Percentiles rank a stretch among this genome's conserved stretches.
These are phyloP conservation scores for Scedosporium dehoogii DNA, from an alignment of 2,329 filamentous ascomycete species.

Conservation along the genomic window DNA sequence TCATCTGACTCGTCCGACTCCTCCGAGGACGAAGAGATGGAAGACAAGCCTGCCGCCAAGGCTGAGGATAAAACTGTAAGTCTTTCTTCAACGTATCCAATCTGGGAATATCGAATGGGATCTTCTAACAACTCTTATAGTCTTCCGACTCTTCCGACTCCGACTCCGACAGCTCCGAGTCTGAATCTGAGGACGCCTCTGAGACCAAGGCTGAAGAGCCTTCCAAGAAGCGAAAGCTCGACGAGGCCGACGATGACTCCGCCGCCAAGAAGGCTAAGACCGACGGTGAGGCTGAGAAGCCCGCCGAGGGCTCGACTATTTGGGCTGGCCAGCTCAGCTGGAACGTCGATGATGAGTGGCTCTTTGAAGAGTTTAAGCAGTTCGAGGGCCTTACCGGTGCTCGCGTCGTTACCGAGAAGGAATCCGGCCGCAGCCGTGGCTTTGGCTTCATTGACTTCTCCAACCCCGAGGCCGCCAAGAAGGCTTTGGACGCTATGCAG, in stretches of 20 bases:
- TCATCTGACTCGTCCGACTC: slow-evolving; percentile 19
- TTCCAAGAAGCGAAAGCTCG: slow-evolving; percentile 38
- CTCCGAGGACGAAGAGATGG: slow-evolving; percentile 14
- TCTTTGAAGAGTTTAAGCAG: slow-evolving; percentile 70
- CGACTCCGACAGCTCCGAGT: slow-evolving; percentile 19
- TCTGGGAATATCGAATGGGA: neutral
- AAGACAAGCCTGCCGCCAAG: slow-evolving; percentile 19
- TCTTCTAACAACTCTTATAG: slow-evolving; percentile 12
- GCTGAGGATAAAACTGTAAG: slow-evolving; percentile 1
- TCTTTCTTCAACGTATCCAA: neutral
- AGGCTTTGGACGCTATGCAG: slow-evolving; percentile 66
- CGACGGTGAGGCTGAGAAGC: slow-evolving; percentile 34
- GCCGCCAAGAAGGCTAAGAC: slow-evolving; percentile 60
- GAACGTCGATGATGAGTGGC: slow-evolving; percentile 77
- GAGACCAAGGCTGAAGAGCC: slow-evolving; percentile 26
- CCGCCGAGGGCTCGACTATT: slow-evolving; percentile 49
- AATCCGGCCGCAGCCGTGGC: slow-evolving; percentile 73
- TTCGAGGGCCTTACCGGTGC: slow-evolving; percentile 64
- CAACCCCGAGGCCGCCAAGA: slow-evolving; percentile 54
- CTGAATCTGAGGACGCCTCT: slow-evolving; percentile 22
- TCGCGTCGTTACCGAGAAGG: slow-evolving; percentile 76
- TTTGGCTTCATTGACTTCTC: slow-evolving; percentile 91
- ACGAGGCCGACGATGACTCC: slow-evolving; percentile 34
- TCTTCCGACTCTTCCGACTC: slow-evolving; percentile 22
- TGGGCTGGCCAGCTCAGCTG: slow-evolving; percentile 88